Percentiles rank a stretch among this genome's conserved stretches.
These are phyloP conservation scores for Penicillium cosmopolitanum DNA, from an alignment of 495 filamentous ascomycete species.

Conservation along the genomic window DNA sequence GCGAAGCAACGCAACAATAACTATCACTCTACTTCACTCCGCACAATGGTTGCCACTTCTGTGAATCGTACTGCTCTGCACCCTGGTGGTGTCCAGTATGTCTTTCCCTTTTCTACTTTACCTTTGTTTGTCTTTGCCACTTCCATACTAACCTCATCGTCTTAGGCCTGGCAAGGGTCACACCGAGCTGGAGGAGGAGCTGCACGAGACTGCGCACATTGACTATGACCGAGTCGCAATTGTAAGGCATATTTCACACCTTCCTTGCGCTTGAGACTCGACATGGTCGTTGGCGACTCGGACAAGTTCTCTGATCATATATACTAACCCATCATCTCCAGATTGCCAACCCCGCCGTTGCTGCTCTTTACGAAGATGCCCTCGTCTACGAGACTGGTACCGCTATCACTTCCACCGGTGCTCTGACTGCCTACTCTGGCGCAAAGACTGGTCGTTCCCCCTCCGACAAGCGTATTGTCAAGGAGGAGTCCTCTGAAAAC, in stretches of 20 bases:
- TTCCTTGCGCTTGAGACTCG: conserved; percentile 6
- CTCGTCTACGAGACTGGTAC: conserved; percentile 98
- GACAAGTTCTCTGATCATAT: conserved; percentile 12
- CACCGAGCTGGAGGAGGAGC: conserved; percentile 95
- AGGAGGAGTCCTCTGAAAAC: conserved; percentile 85
- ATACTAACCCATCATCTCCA: conserved; percentile 34
- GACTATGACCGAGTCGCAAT: conserved; percentile 99
- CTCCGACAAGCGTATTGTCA: conserved; percentile 93
- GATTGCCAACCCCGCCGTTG: conserved; percentile 89
- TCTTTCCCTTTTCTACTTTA: conserved; percentile 22
- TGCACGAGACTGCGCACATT: conserved; percentile 98
- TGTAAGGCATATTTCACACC: conserved; percentile 53
- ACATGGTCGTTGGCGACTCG: conserved; percentile 12
- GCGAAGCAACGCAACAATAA: conserved; percentile 65
- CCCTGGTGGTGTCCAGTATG: conserved; percentile 90
- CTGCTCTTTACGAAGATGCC: conserved; percentile 98
- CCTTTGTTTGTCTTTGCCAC: conserved; percentile 16
- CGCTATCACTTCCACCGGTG: conserved; percentile 93
- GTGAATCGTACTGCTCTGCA: conserved; percentile 91
- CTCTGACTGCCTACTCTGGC: conserved; percentile 95
- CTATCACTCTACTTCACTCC: conserved; percentile 63
- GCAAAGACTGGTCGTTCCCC: conserved; percentile 98
- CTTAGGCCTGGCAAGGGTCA: conserved; percentile 78
- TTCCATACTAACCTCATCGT: conserved; percentile 21
- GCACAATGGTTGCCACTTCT: conserved; percentile 70